phyloP scores from a whole-genome alignment of 1,139 yeast species.

The Blastobotrys raffinosifermentans region DNA sequence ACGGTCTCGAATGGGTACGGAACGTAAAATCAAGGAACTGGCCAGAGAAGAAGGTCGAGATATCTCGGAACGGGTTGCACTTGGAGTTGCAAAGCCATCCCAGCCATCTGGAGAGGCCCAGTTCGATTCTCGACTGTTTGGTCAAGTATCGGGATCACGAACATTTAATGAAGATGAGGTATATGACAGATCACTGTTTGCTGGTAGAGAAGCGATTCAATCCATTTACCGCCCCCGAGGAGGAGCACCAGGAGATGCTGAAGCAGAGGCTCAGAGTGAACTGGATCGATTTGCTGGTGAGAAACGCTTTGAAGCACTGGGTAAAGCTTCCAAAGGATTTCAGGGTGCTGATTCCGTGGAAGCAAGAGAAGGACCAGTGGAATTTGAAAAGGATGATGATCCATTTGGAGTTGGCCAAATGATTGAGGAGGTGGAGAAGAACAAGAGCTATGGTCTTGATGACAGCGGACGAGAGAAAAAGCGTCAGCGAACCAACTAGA shows the following conservation, averaged over 20 bases:
- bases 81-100: conserved; percentile 45
- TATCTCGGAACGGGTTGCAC: conserved; percentile 48
- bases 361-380: conserved; percentile 43
- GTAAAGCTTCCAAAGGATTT: conserved; percentile 24
- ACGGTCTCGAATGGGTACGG: conserved; percentile 42
- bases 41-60: conserved; percentile 44
- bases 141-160: conserved; percentile 37
- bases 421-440: conserved; percentile 24
- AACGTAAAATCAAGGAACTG: conserved; percentile 38
- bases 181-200: conserved; percentile 53
- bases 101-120: conserved; percentile 36
- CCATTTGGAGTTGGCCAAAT: conserved; percentile 21
- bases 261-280: conserved; percentile 30
- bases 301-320: conserved; percentile 34
- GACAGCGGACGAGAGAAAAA: neutral
- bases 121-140: conserved; percentile 51
- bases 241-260: conserved; percentile 20
- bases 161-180: conserved; percentile 44
- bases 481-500: too few relatives aligned
- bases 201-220: conserved; percentile 45
- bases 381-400: conserved; percentile 43
- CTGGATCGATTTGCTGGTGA: conserved; percentile 31
- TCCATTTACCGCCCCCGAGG: conserved; percentile 43
- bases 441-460: conserved; percentile 17
- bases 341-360: conserved; percentile 21